Evolutionary conservation across 257 asterid genomes (phyloP), one percentile per base, ranked within the genome.

Genomic region (Schizonepeta tenuifolia): DNA sequence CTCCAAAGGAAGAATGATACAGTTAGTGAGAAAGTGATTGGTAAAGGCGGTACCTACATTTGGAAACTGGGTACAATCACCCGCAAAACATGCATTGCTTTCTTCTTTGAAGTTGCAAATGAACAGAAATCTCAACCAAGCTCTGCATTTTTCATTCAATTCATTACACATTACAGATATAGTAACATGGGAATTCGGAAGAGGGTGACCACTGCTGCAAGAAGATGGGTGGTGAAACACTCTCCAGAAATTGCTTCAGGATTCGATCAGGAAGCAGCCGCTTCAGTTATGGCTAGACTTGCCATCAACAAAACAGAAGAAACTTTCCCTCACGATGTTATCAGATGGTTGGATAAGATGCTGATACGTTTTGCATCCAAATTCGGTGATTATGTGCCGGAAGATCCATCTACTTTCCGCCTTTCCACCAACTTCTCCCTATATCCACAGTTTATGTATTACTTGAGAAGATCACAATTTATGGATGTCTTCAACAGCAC

Each of bases 181-280:
- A 89, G 97, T 31, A 81, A 83, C 79, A 77, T 81, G 89, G 96
- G 90, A 17, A 36, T 86, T 44, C 81, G 98, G 31, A 94, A 94
- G 74, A 88, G 99, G 75, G 99, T 94, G 71, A 94, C 95, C 9
- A 94, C 99, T 6, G 96, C 84, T 59, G 91, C 99, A 24, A 82
- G 99, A 77, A 91, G 99, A 77, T 94, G 99, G 99, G 97, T 84
- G 8, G 84, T 79, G 57, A 88, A 83, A 65, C 82, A 81, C 71
- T 88, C 95, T 4, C 97, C 94, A 1, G 97, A 91, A 63, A 87
- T 94, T 44, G 76, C 82, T 21, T 78, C 95, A 31, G 99, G 97
- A 20, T 94, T 94, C 69, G 99, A 94, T 73, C 99, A 94, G 72
- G 99, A 94, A 81, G 87, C 95, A 53, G 99, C 99, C 6, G 99